These are phyloP conservation scores for Cicer pinnatifidum DNA, from an alignment of 306 rosid genomes.

Conservation along the genomic window DNA sequence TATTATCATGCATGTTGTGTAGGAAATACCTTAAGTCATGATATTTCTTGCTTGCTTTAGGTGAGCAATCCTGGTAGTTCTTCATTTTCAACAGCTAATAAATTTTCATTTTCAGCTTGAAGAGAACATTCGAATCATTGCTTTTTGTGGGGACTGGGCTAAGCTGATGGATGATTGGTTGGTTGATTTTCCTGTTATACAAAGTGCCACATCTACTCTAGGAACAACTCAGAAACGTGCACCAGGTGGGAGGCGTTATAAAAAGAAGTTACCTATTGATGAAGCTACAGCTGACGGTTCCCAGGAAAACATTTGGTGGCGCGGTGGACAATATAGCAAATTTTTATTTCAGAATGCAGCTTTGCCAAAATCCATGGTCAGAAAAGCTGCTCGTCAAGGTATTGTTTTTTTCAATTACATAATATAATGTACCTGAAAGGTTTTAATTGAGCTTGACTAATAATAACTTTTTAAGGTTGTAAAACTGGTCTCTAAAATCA, in stretches of 20 bases:
- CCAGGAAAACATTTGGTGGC: slow-evolving; percentile 76
- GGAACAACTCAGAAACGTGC: slow-evolving; percentile 77
- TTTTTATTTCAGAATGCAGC: slow-evolving; percentile 76
- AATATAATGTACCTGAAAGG: neutral
- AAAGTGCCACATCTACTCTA: slow-evolving; percentile 59
- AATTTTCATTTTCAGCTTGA: slow-evolving; percentile 75
- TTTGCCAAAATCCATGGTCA: slow-evolving; percentile 62
- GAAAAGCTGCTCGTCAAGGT: slow-evolving; percentile 90
- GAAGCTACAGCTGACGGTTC: slow-evolving; percentile 58
- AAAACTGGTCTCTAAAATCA: neutral
- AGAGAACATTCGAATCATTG: slow-evolving; percentile 66
- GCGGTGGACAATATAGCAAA: slow-evolving; percentile 73
- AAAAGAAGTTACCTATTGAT: slow-evolving; percentile 67
- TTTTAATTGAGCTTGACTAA: slow-evolving; percentile 19
- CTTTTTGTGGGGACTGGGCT: slow-evolving; percentile 80
- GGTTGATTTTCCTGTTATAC: slow-evolving; percentile 63
- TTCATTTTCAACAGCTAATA: slow-evolving; percentile 40
- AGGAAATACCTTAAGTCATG: slow-evolving; percentile 7
- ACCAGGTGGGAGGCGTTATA: slow-evolving; percentile 65
- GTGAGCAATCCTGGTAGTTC: slow-evolving; percentile 19
- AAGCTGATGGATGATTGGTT: slow-evolving; percentile 81
- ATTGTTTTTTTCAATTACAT: slow-evolving; percentile 31
- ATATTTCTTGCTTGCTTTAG: slow-evolving; percentile 34
- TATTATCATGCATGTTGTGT: slow-evolving; percentile 35
- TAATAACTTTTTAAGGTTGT: neutral